Evolutionary conservation across 1,139 yeast species (phyloP), one percentile per base, ranked within the genome.

Genomic region (Zygoascus meyerae): DNA sequence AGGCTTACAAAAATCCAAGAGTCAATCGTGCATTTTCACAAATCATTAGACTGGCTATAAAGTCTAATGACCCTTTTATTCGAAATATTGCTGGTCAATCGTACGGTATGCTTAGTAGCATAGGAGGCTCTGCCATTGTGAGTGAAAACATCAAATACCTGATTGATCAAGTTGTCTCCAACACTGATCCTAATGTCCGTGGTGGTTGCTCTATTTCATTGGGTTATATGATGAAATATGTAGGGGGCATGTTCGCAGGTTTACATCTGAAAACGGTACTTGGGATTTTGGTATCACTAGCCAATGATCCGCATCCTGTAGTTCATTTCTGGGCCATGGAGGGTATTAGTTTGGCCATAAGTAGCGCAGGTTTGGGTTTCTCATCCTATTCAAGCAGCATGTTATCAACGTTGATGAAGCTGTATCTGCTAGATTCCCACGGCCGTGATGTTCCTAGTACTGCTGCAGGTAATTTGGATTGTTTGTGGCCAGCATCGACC

Each of bases 281-380:
- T 49, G 80, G 80, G 35, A 79, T 86, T 4, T 62, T 82, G 8
- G 64, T 73, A 14, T 83, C 86, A 17, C 69, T 90, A 40, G 66
- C 84, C 2, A 69, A 69, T 34, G 97, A 90, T 64, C 94, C 95
- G 0, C 92, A 90, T 60, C 95, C 96, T 0, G 69, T 78, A 2
- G 89, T 92, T 11, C 89, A 86, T 60, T 74, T 77, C 48, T 83
- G 86, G 72, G 74, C 94, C 0, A 62, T 89, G 52, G 75, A 75
- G 45, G 76, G 95, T 0, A 63, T 85, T 34, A 64, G 75, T 2
- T 68, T 75, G 5, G 66, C 85, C 11, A 71, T 87, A 43, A 79
- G 78, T 44, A 67, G 71, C 40, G 69, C 77, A 4, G 84, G 81
- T 47, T 61, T 78, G 41, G 77, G 79, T 9, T 73, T 78, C 47